Base-by-base conservation (phyloP, 139 green algal species). In the Coccomyxa sp. region DNA sequence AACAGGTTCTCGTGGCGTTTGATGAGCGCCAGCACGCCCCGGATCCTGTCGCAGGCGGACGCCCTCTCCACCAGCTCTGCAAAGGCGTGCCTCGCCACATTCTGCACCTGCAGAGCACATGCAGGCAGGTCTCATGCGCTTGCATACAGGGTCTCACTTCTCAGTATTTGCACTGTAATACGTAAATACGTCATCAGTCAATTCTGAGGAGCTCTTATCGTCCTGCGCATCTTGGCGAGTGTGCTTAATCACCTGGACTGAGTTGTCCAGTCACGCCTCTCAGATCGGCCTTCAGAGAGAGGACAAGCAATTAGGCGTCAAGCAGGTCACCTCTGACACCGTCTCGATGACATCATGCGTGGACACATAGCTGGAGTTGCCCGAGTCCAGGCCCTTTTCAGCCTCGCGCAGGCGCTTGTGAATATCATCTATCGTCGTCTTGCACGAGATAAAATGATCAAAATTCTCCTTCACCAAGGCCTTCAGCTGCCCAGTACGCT, bases 381-480 rank as follows among this genome's bases (percentile, higher is more conserved):
- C 84, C 68, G 74, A 71, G 7, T 71, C 77, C 68, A 78, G 78
- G 71, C 73, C 55, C 9, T 39, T 55, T 78, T 90, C 82, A 3
- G 89, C 81, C 64, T 84, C 78, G 3, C 87, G 69, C 44, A 96
- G 85, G 73, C 89, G 86, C 33, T 75, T 64, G 72, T 91, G 82
- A 16, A 95, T 91, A 81, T 94, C 90, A 40, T 95, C 93, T 55
- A 97, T 95, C 39, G 92, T 95, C 74, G 31, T 83, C 55, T 98
- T 97, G 91, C 90, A 96, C 78, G 78, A 90, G 74, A 96, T 95
- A 83, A 97, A 97, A 44, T 91, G 89, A 55, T 96, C 93, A 83
- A 97, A 97, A 84, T 97, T 97, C 68, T 95, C 88, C 41, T 96
- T 96, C 27, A 91, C 92, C 64, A 97, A 85, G 50, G 86, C 38